Conservation (phyloP, 2,329 filamentous ascomycete genomes). For the Mycosphaerelloides madeirae region DNA sequence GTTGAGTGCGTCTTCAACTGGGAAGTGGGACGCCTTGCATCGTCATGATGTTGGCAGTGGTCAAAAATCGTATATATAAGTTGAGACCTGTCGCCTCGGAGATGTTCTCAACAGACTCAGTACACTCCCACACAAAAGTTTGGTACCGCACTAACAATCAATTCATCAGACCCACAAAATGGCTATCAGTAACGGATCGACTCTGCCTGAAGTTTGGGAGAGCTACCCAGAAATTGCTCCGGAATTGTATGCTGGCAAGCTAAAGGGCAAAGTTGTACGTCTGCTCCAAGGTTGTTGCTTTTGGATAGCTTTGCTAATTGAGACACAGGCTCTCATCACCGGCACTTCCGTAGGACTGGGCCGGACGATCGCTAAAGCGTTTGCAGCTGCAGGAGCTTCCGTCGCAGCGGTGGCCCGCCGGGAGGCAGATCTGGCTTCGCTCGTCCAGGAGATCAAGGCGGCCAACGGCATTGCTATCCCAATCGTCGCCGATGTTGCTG, state of each 20-base stretch:
- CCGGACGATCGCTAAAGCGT: slow-evolving; percentile 14
- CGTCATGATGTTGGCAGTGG: no score
- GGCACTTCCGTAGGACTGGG: slow-evolving; percentile 20
- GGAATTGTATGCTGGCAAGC: slow-evolving; percentile 14
- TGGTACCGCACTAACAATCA: no score
- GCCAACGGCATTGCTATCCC: slow-evolving; percentile 7
- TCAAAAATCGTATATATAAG: no score
- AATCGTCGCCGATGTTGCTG: slow-evolving; percentile 8
- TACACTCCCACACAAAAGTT: no score
- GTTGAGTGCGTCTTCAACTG: no score
- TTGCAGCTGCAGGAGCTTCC: slow-evolving; percentile 12
- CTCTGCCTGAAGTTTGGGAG: slow-evolving; percentile 18
- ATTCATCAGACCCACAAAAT: no score
- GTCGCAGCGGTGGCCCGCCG: slow-evolving; percentile 15
- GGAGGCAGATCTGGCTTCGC: slow-evolving; percentile 6
- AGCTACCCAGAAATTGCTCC: slow-evolving; percentile 12
- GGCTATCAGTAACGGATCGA: background rate
- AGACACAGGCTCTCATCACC: slow-evolving; percentile 13
- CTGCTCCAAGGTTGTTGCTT: no score
- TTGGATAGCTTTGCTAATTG: no score
- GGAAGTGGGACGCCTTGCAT: no score
- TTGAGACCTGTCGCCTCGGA: no score
- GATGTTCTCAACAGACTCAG: no score
- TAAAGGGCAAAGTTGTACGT: slow-evolving; percentile 15
- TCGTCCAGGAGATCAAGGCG: slow-evolving; percentile 11